A percentile compares a stretch with the other conserved stretches of the same genome.
Conservation (phyloP, 208 protist species). For the Acanthamoeba healyi region DNA sequence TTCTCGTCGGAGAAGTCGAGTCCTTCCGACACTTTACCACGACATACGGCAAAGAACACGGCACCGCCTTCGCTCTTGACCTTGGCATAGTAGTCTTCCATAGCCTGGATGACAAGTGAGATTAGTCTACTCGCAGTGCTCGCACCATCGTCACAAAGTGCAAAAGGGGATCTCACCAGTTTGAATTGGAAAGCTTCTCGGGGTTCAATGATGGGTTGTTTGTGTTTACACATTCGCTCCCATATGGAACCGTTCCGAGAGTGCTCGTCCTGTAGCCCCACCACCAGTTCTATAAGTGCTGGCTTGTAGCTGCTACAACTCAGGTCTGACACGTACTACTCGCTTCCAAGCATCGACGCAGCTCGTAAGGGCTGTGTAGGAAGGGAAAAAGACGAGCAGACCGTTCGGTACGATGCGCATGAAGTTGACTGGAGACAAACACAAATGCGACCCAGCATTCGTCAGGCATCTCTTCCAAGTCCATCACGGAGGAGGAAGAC, state of each 20-base stretch:
- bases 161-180: not conserved
- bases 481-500: not conserved
- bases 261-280: conserved; percentile 1
- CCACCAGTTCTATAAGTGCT: not conserved
- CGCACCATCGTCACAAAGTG: not conserved
- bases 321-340: not conserved
- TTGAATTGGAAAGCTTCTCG: conserved; percentile 56
- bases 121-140: not conserved
- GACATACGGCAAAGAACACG: conserved; percentile 96
- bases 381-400: conserved; percentile 98
- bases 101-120: conserved; percentile 73
- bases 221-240: conserved; percentile 76
- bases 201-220: conserved; percentile 79
- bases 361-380: conserved; percentile 85
- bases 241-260: conserved; percentile 65
- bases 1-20: conserved; percentile 96
- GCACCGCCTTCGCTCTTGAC: conserved; percentile 89
- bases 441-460: too few relatives aligned
- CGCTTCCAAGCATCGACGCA: conserved; percentile 84
- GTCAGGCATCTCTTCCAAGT: conserved; percentile 22
- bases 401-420: conserved; percentile 94
- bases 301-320: not conserved
- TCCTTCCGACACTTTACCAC: conserved; percentile 96
- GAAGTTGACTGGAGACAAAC: conserved; percentile 75
- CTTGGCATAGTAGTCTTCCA: conserved; percentile 85